These are phyloP conservation scores for Tephrocybe sp. DNA, from an alignment of 768 basidiomycete genomes.

Conservation along the genomic window DNA sequence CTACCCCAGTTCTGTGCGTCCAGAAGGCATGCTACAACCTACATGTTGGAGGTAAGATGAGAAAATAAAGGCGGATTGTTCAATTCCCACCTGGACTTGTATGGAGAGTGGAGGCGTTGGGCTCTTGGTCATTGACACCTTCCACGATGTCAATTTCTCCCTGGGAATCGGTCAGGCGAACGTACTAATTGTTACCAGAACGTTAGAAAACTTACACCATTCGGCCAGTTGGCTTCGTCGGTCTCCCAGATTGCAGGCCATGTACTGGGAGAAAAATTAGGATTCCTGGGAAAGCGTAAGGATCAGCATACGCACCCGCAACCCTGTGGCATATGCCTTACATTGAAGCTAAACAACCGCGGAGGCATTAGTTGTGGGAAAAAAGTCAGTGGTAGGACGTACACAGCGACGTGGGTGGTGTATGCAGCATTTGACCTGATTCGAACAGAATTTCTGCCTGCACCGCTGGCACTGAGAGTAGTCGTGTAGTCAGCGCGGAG, in stretches of 20 bases:
- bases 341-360: constrained; percentile 27
- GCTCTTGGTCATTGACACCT: constrained; percentile 36
- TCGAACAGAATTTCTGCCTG: constrained; percentile 54
- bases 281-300: neutral
- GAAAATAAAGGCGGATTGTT: neutral
- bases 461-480: constrained; percentile 38
- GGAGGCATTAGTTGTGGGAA: neutral
- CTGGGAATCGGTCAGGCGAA: neutral
- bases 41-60: constrained; percentile 2
- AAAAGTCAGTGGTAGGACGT: constrained; percentile 15
- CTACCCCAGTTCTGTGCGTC: constrained; percentile 43
- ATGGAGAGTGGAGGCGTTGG: constrained; percentile 35
- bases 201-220: constrained; percentile 13
- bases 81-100: constrained; percentile 25
- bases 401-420: constrained; percentile 53
- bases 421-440: constrained; percentile 50
- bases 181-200: neutral
- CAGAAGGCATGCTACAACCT: constrained; percentile 41
- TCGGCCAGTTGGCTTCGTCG: constrained; percentile 37
- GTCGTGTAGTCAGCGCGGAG: constrained; percentile 50
- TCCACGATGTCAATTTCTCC: constrained; percentile 42
- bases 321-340: constrained; percentile 54
- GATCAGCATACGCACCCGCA: constrained; percentile 33
- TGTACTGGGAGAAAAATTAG: constrained; percentile 16
- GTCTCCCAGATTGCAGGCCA: constrained; percentile 45